Percentiles rank a stretch among this genome's conserved stretches.
Evolutionary conservation across 345 rosid genomes (phyloP).

Genomic region (Populus davidiana): DNA sequence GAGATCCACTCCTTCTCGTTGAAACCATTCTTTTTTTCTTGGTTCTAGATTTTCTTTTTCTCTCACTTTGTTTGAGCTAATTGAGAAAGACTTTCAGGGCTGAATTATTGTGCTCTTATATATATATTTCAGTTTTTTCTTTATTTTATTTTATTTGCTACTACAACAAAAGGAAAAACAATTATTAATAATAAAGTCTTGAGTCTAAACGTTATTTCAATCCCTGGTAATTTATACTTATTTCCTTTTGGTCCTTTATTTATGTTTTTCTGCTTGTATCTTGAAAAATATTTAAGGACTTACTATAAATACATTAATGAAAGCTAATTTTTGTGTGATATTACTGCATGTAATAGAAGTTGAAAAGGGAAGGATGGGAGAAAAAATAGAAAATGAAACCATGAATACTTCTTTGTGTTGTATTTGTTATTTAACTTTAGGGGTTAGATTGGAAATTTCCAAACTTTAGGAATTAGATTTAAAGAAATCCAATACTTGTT

Average conservation of each 20-base stretch:
- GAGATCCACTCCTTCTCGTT: constrained; percentile 77
- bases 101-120: neutral
- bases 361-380: neutral
- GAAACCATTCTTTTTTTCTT: constrained; percentile 72
- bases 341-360: too few relatives aligned
- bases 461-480: too few relatives aligned
- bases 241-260: neutral
- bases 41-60: neutral
- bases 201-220: neutral
- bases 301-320: neutral
- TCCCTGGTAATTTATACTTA: neutral
- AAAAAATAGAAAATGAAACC: neutral
- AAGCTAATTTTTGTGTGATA: neutral
- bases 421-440: neutral
- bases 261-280: neutral
- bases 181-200: neutral
- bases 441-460: too few relatives aligned
- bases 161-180: neutral
- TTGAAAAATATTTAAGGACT: neutral
- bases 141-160: neutral
- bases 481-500: neutral
- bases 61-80: constrained; percentile 3
- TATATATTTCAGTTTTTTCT: neutral
- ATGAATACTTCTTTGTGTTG: neutral
- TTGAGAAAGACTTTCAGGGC: neutral